Evolutionary conservation across 352 stramenopile genomes (phyloP).

Genomic region (Phytophthora kernoviae): DNA sequence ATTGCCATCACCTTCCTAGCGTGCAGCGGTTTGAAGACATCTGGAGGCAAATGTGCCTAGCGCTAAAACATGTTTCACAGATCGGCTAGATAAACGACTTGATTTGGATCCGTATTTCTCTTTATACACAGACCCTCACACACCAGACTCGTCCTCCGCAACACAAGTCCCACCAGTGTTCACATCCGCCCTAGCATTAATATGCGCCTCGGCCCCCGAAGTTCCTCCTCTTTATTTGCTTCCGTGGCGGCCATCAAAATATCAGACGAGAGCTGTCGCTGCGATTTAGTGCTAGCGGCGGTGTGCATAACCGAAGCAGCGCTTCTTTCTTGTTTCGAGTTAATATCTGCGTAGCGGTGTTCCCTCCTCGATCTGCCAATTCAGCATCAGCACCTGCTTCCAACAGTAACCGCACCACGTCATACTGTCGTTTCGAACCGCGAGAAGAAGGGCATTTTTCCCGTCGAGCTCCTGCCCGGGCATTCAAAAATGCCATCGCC

Average conservation of each 20-base stretch:
- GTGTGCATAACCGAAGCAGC: conserved; percentile 48
- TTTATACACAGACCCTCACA: no score
- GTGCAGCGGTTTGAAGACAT: no score
- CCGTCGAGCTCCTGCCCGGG: conserved; percentile 35
- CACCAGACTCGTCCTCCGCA: not conserved
- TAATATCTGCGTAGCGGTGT: conserved; percentile 55
- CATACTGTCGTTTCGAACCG: conserved; percentile 61
- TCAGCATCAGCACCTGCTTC: conserved; percentile 46
- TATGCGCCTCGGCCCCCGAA: conserved; percentile 26
- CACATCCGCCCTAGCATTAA: not conserved
- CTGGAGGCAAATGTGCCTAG: no score
- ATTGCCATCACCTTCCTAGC: no score
- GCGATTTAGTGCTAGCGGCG: conserved; percentile 21
- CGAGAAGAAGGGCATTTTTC: conserved; percentile 72
- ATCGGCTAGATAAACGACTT: no score
- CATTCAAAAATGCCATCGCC: conserved; percentile 33
- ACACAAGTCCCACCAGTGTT: not conserved
- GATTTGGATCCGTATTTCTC: no score
- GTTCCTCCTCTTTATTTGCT: conserved; percentile 28
- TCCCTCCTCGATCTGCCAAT: conserved; percentile 53
- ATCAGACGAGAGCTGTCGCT: conserved; percentile 18
- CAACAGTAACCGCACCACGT: conserved; percentile 49
- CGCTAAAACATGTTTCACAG: no score
- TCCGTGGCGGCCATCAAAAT: conserved; percentile 1
- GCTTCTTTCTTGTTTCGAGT: conserved; percentile 53